Conservation (phyloP, 768 basidiomycete genomes). For the Pisolithus orientalis region DNA sequence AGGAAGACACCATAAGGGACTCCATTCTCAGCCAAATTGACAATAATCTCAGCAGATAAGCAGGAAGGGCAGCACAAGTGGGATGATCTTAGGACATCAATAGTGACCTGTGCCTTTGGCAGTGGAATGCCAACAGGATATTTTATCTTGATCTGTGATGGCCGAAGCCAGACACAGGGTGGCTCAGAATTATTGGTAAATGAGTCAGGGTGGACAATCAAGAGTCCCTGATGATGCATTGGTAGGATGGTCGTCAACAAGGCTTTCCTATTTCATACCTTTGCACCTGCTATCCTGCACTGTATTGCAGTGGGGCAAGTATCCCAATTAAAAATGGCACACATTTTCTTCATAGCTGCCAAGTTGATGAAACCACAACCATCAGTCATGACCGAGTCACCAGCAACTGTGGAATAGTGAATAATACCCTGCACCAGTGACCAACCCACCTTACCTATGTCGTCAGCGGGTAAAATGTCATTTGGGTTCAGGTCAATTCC, state of each 20-base stretch:
- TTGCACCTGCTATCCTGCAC: slow-evolving; percentile 41
- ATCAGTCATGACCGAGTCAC: slow-evolving; percentile 47
- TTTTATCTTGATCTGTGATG: slow-evolving; percentile 42
- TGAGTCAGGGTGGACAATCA: slow-evolving; percentile 26
- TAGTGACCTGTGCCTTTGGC: slow-evolving; percentile 39
- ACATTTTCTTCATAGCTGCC: slow-evolving; percentile 29
- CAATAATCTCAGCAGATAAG: slow-evolving; percentile 52
- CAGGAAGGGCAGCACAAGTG: slow-evolving; percentile 40
- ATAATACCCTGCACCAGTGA: not conserved
- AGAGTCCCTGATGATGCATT: slow-evolving; percentile 12
- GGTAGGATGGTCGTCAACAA: not conserved
- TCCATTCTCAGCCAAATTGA: slow-evolving; percentile 61
- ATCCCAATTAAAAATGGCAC: slow-evolving; percentile 30
- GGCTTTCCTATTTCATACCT: slow-evolving; percentile 21
- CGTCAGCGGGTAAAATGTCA: slow-evolving; percentile 36
- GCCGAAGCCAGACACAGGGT: slow-evolving; percentile 29
- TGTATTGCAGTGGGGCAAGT: slow-evolving; percentile 44
- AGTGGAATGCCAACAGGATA: slow-evolving; percentile 25
- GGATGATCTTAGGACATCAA: slow-evolving; percentile 51
- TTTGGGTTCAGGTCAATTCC: slow-evolving; percentile 35
- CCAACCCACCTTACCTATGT: slow-evolving; percentile 35
- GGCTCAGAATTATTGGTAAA: slow-evolving; percentile 8
- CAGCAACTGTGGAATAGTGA: not conserved
- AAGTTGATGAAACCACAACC: slow-evolving; percentile 45
- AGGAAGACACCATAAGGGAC: slow-evolving; percentile 40